Evolutionary conservation across 345 rosid genomes (phyloP).

Genomic region (Nasturtium officinale): DNA sequence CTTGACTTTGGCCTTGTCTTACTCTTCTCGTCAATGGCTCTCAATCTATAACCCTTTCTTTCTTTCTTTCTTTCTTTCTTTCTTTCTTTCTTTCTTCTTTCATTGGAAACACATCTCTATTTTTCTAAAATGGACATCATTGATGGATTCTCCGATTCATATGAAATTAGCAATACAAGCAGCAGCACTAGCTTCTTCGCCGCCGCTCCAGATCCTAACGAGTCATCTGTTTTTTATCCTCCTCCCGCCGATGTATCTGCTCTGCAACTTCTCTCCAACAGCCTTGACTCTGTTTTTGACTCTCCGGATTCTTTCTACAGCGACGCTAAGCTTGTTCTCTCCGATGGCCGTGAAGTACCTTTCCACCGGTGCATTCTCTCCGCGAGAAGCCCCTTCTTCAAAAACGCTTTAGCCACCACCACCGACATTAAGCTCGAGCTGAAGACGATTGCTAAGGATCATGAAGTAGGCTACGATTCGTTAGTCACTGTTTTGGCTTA

Average conservation of each 20-base stretch:
- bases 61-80: no score
- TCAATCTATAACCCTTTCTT: no score
- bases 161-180: constrained; percentile 67
- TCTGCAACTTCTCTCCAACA: constrained; percentile 57
- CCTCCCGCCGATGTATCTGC: constrained; percentile 45
- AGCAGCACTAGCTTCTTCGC: constrained; percentile 53
- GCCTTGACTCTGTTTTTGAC: constrained; percentile 57
- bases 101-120: not conserved
- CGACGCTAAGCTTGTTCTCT: constrained; percentile 63
- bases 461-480: constrained; percentile 60
- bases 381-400: constrained; percentile 65
- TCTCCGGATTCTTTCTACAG: constrained; percentile 59
- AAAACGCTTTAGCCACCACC: constrained; percentile 47
- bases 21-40: constrained; percentile 7
- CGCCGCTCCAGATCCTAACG: constrained; percentile 7
- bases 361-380: constrained; percentile 80
- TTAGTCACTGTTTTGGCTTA: constrained; percentile 64
- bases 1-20: constrained; percentile 25
- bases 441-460: constrained; percentile 61
- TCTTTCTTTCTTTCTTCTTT: no score
- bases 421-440: constrained; percentile 48
- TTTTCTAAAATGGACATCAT: constrained; percentile 49
- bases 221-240: constrained; percentile 33
- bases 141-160: constrained; percentile 63
- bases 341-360: constrained; percentile 56